Conservation (phyloP, 2,329 filamentous ascomycete genomes). For the Albophoma yamanashiensis region DNA sequence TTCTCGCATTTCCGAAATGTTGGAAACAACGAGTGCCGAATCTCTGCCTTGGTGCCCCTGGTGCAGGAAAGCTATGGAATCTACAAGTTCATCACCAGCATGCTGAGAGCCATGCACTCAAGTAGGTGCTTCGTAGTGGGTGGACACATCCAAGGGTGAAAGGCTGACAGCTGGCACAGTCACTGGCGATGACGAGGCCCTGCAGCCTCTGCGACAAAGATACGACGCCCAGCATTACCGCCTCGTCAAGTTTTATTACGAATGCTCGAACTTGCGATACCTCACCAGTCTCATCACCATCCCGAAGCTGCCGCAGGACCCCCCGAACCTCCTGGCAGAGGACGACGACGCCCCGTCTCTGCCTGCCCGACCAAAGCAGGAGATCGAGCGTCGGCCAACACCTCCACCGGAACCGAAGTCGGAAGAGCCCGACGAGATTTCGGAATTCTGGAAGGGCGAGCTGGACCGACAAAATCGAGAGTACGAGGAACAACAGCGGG, state of each 20-base stretch:
- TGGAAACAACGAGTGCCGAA: slow-evolving; percentile 91
- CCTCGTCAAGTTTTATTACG: slow-evolving; percentile 96
- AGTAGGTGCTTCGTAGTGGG: slow-evolving; percentile 42
- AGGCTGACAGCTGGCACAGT: slow-evolving; percentile 34
- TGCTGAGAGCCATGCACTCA: slow-evolving; percentile 95
- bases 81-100: slow-evolving; percentile 99
- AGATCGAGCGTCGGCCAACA: slow-evolving; percentile 56
- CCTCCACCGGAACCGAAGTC: slow-evolving; percentile 57
- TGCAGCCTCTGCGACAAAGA: slow-evolving; percentile 75
- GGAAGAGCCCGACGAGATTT: slow-evolving; percentile 87
- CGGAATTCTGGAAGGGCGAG: slow-evolving; percentile 96
- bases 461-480: slow-evolving; percentile 84
- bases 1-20: slow-evolving; percentile 92
- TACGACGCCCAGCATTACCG: slow-evolving; percentile 97
- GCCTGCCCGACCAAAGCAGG: slow-evolving; percentile 70
- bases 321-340: slow-evolving; percentile 77
- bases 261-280: slow-evolving; percentile 95
- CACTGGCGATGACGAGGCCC: slow-evolving; percentile 85
- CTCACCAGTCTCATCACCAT: slow-evolving; percentile 93
- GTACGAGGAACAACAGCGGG: slow-evolving; percentile 87
- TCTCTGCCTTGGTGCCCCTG: slow-evolving; percentile 83
- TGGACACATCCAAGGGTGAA: neutral
- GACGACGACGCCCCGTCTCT: slow-evolving; percentile 77
- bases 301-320: slow-evolving; percentile 88
- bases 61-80: slow-evolving; percentile 98